Evolutionary conservation across 2,329 filamentous ascomycete genomes (phyloP).

Genomic region (Pseudogymnoascus sp.): DNA sequence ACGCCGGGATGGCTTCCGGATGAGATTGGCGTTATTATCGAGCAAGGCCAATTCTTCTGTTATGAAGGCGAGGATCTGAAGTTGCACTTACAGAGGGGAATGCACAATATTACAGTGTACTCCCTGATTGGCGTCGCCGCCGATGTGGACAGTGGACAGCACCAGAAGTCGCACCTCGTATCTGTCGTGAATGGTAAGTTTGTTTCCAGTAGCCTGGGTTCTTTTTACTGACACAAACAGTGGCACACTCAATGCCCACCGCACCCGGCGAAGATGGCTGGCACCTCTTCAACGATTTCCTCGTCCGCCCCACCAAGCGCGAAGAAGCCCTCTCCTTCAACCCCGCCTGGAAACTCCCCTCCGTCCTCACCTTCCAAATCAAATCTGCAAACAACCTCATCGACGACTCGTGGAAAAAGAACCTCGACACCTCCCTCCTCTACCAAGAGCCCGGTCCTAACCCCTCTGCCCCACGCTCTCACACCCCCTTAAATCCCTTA

Average conservation of each 20-base stretch:
- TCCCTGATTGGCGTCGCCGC: slow-evolving; percentile 84
- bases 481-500: slow-evolving; percentile 39
- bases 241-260: slow-evolving; percentile 57
- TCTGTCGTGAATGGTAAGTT: slow-evolving; percentile 75
- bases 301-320: slow-evolving; percentile 71
- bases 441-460: slow-evolving; percentile 58
- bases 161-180: slow-evolving; percentile 84
- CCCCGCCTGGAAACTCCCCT: slow-evolving; percentile 85
- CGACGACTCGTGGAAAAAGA: slow-evolving; percentile 78
- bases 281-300: slow-evolving; percentile 97
- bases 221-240: slow-evolving; percentile 33
- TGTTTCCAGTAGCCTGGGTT: neutral
- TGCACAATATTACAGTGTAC: slow-evolving; percentile 78
- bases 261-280: slow-evolving; percentile 62
- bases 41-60: slow-evolving; percentile 76
- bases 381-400: slow-evolving; percentile 75
- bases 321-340: slow-evolving; percentile 88
- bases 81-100: slow-evolving; percentile 68
- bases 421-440: slow-evolving; percentile 75
- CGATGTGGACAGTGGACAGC: slow-evolving; percentile 79
- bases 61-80: slow-evolving; percentile 89
- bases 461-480: slow-evolving; percentile 30
- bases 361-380: slow-evolving; percentile 77
- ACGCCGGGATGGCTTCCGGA: slow-evolving; percentile 86
- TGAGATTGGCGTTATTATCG: slow-evolving; percentile 86